A percentile compares a stretch with the other conserved stretches of the same genome.
phyloP scores from a whole-genome alignment of 192 early-diverging fungal genomes.

The Umbelopsis ramanniana region DNA sequence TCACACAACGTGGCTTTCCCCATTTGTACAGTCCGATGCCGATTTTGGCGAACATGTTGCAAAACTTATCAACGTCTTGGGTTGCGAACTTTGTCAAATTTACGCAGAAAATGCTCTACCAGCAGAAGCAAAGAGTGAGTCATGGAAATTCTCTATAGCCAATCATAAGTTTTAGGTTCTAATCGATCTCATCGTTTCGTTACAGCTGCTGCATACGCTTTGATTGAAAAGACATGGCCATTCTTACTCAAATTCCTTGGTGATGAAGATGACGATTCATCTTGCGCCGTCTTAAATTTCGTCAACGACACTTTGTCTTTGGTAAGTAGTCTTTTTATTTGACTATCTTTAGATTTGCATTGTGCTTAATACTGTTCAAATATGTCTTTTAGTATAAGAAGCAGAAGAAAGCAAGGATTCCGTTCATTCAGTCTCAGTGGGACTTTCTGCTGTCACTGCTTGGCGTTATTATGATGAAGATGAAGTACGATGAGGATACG shows the following conservation, averaged over 20 bases:
- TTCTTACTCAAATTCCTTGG: conserved; percentile 79
- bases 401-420: conserved; percentile 54
- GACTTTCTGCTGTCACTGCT: conserved; percentile 61
- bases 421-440: conserved; percentile 50
- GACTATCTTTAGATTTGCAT: too few relatives aligned
- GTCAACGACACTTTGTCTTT: conserved; percentile 71
- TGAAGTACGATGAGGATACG: conserved; percentile 90
- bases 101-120: conserved; percentile 53
- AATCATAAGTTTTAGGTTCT: not conserved
- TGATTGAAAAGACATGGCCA: conserved; percentile 79
- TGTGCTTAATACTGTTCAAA: conserved; percentile 25
- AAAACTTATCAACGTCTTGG: conserved; percentile 73
- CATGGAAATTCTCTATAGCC: not conserved
- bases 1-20: conserved; percentile 6
- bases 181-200: not conserved
- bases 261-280: conserved; percentile 84
- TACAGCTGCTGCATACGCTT: conserved; percentile 55
- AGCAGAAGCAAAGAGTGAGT: conserved; percentile 39
- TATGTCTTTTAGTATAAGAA: conserved; percentile 50
- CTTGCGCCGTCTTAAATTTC: conserved; percentile 76
- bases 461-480: conserved; percentile 76
- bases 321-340: conserved; percentile 55
- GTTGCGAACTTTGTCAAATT: conserved; percentile 72
- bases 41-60: conserved; percentile 74
- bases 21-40: conserved; percentile 44